These are phyloP conservation scores for Pseudoperonospora humuli DNA, from an alignment of 352 stramenopile genomes.

Conservation along the genomic window DNA sequence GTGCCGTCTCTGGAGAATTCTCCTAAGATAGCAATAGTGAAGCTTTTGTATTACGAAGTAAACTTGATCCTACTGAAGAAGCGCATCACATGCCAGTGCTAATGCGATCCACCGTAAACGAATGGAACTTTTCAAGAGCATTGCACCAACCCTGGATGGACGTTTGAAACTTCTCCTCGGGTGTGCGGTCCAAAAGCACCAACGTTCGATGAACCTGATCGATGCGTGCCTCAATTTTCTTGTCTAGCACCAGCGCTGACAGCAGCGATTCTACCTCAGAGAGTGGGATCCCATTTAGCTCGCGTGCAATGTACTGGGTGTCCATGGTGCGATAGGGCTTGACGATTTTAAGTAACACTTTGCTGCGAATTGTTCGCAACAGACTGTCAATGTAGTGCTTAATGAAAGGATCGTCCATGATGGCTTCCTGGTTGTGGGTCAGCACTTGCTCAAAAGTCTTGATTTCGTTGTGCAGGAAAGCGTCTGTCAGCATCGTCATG, in stretches of 20 bases:
- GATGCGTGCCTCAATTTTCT: constrained; percentile 87
- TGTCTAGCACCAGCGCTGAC: constrained; percentile 89
- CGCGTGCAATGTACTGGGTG: constrained; percentile 84
- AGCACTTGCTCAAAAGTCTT: constrained; percentile 91
- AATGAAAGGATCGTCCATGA: constrained; percentile 95
- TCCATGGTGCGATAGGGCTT: constrained; percentile 92
- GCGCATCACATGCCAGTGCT: constrained; percentile 29
- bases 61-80: background rate
- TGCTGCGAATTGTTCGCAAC: constrained; percentile 90
- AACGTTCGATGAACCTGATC: constrained; percentile 86
- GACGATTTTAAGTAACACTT: constrained; percentile 92
- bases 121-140: constrained; percentile 60
- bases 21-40: background rate
- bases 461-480: constrained; percentile 94
- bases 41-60: background rate
- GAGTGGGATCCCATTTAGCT: constrained; percentile 89
- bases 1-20: too few species aligned
- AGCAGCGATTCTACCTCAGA: constrained; percentile 90
- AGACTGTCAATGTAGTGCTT: constrained; percentile 92
- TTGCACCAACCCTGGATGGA: constrained; percentile 59
- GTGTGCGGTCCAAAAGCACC: constrained; percentile 56
- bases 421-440: constrained; percentile 67
- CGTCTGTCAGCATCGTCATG: constrained; percentile 93
- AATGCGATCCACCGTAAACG: constrained; percentile 54
- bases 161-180: constrained; percentile 63